Evolutionary conservation across 352 stramenopile genomes (phyloP), one percentile per base, ranked within the genome.

Genomic region (Lagenidium giganteum): DNA sequence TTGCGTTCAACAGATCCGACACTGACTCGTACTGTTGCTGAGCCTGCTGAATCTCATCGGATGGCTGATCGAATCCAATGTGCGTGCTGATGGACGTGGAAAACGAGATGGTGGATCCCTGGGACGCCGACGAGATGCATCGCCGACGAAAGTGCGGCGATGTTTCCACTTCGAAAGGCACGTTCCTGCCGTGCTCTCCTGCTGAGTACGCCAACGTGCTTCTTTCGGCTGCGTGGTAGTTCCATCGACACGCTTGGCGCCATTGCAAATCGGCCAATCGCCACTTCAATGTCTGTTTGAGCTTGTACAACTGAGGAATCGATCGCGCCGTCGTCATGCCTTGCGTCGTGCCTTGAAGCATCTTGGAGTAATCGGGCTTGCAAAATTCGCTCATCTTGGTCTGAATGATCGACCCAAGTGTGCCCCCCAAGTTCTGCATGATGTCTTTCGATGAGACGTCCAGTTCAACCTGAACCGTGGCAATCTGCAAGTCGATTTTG

Each of bases 251-350:
- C 13, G 56, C 35, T 35, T 87, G 67, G 5, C 57, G 61, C 74
- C 76, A 86, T 28, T 76, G 55, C 3, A 86, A 33, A 0, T 67
- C 42, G 0, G 73, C 56, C 23, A 91, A 79, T 51, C 76, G 69
- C 78, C 78, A 91, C 28, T 72, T 70, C 21, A 87, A 55, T 5
- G 78, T 55, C 22, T 67, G 64, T 25, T 76, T 74, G 0, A 80
- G 20, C 8, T 41, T 29, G 16, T 70, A n/a, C 18, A 91, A 52
- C 21, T 83, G 57, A 22, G 70, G 48, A 6, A 87, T 45, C 3
- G 63, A 68, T 8, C 40, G 35, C 9, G 51, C 5, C 13, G 37
- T 55, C 6, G 33, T 35, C 16, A 34, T 32, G 14, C 36, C 29
- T 27, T 40, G 16, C 24, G 47, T 51, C 11, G 35, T 49, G 8